Conservation (phyloP, 1,139 yeast species). For the Taiozyma sp. region DNA sequence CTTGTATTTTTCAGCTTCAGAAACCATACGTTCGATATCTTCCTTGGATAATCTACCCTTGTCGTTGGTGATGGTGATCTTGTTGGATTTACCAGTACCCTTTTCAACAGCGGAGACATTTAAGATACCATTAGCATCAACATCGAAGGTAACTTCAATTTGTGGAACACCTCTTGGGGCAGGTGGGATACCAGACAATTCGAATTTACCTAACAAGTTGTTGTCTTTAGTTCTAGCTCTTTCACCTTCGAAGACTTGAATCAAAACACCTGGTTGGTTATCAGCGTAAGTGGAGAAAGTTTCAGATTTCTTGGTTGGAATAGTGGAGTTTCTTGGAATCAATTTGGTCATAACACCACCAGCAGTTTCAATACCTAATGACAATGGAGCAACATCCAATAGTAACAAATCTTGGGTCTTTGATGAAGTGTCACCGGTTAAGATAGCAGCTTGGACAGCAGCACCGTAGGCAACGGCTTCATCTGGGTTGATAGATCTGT, state of each 20-base stretch:
- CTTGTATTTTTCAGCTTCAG: slow-evolving; percentile 83
- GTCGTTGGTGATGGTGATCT: slow-evolving; percentile 85
- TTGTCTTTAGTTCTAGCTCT: slow-evolving; percentile 90
- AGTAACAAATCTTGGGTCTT: slow-evolving; percentile 77
- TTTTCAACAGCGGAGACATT: slow-evolving; percentile 92
- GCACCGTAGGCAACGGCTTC: slow-evolving; percentile 77
- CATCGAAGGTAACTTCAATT: slow-evolving; percentile 88
- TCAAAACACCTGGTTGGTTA: slow-evolving; percentile 91
- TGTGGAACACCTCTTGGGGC: slow-evolving; percentile 97
- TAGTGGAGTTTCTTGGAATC: slow-evolving; percentile 87
- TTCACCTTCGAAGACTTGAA: slow-evolving; percentile 93
- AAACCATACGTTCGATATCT: slow-evolving; percentile 91
- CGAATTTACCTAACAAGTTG: slow-evolving; percentile 91
- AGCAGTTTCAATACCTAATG: slow-evolving; percentile 90
- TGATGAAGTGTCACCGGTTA: slow-evolving; percentile 62
- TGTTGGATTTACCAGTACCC: slow-evolving; percentile 77
- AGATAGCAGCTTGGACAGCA: slow-evolving; percentile 83
- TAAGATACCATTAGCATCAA: slow-evolving; percentile 90
- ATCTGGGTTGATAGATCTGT: slow-evolving; percentile 85
- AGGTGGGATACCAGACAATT: slow-evolving; percentile 88
- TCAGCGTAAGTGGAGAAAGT: slow-evolving; percentile 88
- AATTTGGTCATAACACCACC: slow-evolving; percentile 94
- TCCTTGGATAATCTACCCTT: slow-evolving; percentile 95
- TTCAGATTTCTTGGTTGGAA: slow-evolving; percentile 81
- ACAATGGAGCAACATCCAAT: slow-evolving; percentile 83